Evolutionary conservation across 2,329 filamentous ascomycete genomes (phyloP).

Genomic region (Penicillium sp.): DNA sequence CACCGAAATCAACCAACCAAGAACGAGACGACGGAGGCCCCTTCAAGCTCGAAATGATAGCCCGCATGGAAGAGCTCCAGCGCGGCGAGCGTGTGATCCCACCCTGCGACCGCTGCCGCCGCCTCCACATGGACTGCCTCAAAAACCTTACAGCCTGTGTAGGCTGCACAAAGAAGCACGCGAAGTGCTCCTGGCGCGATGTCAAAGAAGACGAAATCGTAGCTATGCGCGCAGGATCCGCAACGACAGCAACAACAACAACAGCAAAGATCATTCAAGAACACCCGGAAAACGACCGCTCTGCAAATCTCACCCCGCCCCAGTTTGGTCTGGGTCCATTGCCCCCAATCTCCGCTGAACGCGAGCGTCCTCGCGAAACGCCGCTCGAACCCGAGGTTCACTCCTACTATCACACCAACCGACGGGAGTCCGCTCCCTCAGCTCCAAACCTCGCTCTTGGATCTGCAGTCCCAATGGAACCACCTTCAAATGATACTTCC

Average conservation of each 20-base stretch:
- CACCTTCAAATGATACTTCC: conserved; percentile 24
- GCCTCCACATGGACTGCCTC: conserved; percentile 75
- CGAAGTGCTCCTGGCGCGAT: conserved; percentile 81
- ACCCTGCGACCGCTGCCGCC: conserved; percentile 78
- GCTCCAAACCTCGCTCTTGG: conserved; percentile 23
- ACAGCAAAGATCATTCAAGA: not conserved
- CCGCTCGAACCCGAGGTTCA: conserved; percentile 1
- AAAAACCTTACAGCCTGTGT: conserved; percentile 85
- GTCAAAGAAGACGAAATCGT: conserved; percentile 69
- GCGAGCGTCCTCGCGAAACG: conserved; percentile 7
- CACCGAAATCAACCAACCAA: conserved; percentile 44
- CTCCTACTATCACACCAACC: conserved; percentile 12
- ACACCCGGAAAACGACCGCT: conserved; percentile 3
- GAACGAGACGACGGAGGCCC: conserved; percentile 59
- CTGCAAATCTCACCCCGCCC: not conserved
- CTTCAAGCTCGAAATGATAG: conserved; percentile 65
- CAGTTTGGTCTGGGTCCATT: conserved; percentile 3
- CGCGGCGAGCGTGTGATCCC: conserved; percentile 75
- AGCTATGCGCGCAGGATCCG: conserved; percentile 21
- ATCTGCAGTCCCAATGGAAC: conserved; percentile 22
- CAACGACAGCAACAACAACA: not conserved
- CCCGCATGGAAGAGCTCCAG: conserved; percentile 71
- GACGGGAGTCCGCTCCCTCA: conserved; percentile 28
- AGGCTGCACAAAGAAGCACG: conserved; percentile 87
- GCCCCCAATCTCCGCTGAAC: conserved; percentile 17